These are phyloP conservation scores for Globisporangium parvum DNA, from an alignment of 352 stramenopile genomes.

Conservation along the genomic window DNA sequence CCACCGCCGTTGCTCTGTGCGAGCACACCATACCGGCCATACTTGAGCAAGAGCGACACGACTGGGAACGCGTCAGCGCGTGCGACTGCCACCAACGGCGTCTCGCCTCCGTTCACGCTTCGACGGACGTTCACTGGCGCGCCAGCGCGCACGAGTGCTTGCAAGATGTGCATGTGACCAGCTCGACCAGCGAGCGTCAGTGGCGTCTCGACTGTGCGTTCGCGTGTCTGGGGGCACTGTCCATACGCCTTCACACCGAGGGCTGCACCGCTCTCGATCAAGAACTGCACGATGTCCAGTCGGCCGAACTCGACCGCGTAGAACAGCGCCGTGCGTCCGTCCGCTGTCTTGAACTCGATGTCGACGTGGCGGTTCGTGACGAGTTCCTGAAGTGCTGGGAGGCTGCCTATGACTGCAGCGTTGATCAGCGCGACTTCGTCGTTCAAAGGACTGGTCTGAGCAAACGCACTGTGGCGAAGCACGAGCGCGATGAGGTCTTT, in stretches of 20 bases:
- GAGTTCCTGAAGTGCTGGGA: too few species aligned
- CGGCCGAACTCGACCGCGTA: not conserved
- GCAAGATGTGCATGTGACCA: not conserved
- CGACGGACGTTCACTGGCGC: not conserved
- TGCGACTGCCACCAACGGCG: not conserved
- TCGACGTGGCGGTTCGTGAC: not conserved
- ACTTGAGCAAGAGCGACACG: not conserved
- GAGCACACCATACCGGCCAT: too few species aligned
- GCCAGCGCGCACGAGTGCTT: not conserved
- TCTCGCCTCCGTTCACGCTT: not conserved
- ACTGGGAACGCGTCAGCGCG: not conserved
- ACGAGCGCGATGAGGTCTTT: too few species aligned
- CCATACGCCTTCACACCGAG: not conserved
- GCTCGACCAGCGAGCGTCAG: constrained; percentile 1
- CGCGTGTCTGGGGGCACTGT: too few species aligned
- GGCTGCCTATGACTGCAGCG: not conserved
- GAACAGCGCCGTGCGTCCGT: not conserved
- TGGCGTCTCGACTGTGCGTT: not conserved
- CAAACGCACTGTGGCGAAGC: too few species aligned
- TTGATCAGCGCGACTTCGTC: not conserved
- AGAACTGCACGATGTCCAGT: not conserved
- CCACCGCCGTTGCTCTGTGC: too few species aligned
- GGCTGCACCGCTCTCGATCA: not conserved
- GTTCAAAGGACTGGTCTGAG: too few species aligned
- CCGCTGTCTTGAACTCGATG: not conserved